Evolutionary conservation across 371 early-diverging fungal species (phyloP).

Genomic region (Mortierella sp.): DNA sequence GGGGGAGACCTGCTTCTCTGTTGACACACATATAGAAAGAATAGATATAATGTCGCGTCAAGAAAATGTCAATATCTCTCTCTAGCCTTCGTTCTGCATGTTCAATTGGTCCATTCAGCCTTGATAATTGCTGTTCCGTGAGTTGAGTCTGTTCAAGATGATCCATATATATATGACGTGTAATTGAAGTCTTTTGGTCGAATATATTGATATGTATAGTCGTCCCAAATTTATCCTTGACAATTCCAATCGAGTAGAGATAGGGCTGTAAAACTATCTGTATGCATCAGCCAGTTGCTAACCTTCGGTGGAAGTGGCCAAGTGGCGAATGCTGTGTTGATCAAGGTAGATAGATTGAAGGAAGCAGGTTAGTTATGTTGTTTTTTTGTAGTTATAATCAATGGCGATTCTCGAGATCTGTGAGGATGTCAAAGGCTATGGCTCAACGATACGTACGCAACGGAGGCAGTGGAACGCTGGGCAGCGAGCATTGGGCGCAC

Average conservation of each 20-base stretch:
- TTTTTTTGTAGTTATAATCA: conserved; percentile 11
- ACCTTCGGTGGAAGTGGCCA: conserved; percentile 58
- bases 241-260: not conserved
- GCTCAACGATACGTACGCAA: conserved; percentile 39
- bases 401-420: not conserved
- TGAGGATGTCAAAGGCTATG: not conserved
- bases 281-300: conserved; percentile 21
- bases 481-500: conserved; percentile 58
- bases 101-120: not conserved
- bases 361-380: not conserved
- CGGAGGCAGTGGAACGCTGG: conserved; percentile 57
- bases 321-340: conserved; percentile 50
- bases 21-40: not conserved
- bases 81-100: not conserved
- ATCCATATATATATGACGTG: not conserved
- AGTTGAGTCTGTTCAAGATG: not conserved
- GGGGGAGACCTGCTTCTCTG: conserved; percentile 59
- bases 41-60: conserved; percentile 6
- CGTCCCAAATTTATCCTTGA: not conserved
- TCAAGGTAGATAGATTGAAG: not conserved
- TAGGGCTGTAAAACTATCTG: not conserved
- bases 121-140: not conserved
- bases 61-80: not conserved
- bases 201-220: not conserved
- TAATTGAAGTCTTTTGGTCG: not conserved